A percentile compares a stretch with the other conserved stretches of the same genome.
phyloP scores from a whole-genome alignment of 768 basidiomycete species.

The Lentinula edodes region DNA sequence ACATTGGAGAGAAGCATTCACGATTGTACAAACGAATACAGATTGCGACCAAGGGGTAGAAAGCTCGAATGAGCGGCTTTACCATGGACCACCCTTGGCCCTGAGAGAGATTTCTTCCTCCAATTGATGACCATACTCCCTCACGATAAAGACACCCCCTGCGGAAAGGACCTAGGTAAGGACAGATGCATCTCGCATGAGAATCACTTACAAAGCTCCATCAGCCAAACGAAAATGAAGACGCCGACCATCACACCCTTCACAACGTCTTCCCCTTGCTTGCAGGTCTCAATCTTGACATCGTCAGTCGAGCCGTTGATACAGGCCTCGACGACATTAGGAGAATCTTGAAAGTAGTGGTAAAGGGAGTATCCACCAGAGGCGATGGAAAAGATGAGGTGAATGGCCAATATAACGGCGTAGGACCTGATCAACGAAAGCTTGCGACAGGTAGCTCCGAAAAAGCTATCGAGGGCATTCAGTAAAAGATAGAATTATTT shows the following conservation, averaged over 20 bases:
- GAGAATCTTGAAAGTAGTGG: conserved; percentile 35
- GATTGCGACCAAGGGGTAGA: not conserved
- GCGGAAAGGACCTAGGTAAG: not conserved
- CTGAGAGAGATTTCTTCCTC: conserved; percentile 35
- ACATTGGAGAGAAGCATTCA: not conserved
- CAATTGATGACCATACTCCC: conserved; percentile 38
- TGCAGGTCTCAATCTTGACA: conserved; percentile 27
- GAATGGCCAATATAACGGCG: conserved; percentile 33
- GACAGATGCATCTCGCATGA: not conserved
- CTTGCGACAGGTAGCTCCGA: conserved; percentile 37
- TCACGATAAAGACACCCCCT: conserved; percentile 46
- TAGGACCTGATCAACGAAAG: conserved; percentile 37
- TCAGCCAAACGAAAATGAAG: conserved; percentile 40
- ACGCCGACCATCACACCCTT: conserved; percentile 36
- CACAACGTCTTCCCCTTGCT: conserved; percentile 31
- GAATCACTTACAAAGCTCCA: conserved; percentile 39
- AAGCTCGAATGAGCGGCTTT: not conserved
- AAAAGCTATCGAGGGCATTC: conserved; percentile 22
- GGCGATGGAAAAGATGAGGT: conserved; percentile 39
- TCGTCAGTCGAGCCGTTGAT: conserved; percentile 24
- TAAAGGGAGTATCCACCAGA: conserved; percentile 39
- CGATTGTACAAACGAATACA: not conserved
- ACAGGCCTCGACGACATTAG: conserved; percentile 32
- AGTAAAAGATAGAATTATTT: not conserved
- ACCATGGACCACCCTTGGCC: conserved; percentile 10